A percentile compares a stretch with the other conserved stretches of the same genome.
phyloP scores from a whole-genome alignment of 148 eudicot species.

The Camellia lanceoleosa region DNA sequence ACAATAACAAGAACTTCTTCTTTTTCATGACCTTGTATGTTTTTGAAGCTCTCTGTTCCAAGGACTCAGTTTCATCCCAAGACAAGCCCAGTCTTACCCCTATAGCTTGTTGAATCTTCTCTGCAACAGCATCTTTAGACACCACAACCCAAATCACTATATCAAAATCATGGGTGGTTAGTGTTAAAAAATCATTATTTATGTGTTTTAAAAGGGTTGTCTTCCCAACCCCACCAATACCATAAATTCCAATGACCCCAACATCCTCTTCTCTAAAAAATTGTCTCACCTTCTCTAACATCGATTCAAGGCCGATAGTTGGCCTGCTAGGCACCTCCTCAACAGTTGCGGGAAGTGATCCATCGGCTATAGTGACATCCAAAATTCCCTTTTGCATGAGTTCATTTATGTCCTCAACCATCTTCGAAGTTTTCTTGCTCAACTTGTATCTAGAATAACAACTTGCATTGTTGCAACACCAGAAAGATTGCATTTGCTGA shows the following conservation, averaged over 20 bases:
- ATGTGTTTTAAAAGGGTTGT: conserved; percentile 45
- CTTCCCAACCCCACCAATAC: conserved; percentile 57
- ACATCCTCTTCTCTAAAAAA: conserved; percentile 27
- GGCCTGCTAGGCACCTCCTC: conserved; percentile 28
- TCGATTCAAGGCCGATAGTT: conserved; percentile 31
- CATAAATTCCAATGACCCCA: conserved; percentile 45
- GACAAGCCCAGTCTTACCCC: conserved; percentile 30
- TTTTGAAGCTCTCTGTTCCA: conserved; percentile 16
- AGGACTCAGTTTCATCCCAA: conserved; percentile 26
- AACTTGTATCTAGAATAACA: conserved; percentile 25
- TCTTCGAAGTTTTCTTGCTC: conserved; percentile 22
- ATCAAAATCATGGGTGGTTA: conserved; percentile 28
- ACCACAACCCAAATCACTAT: conserved; percentile 44
- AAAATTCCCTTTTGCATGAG: conserved; percentile 20
- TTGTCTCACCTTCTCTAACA: conserved; percentile 18
- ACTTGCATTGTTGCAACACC: conserved; percentile 14
- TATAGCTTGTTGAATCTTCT: conserved; percentile 34
- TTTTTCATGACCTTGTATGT: conserved; percentile 33
- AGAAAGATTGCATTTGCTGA: neutral
- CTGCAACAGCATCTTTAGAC: conserved; percentile 31
- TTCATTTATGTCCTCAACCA: conserved; percentile 21
- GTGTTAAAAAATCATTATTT: conserved; percentile 29
- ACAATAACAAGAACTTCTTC: conserved; percentile 39
- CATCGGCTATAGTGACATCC: conserved; percentile 22
- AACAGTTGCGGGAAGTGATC: conserved; percentile 10